These are phyloP conservation scores for Hippophae tibetana DNA, from an alignment of 306 rosid genomes.

Conservation along the genomic window DNA sequence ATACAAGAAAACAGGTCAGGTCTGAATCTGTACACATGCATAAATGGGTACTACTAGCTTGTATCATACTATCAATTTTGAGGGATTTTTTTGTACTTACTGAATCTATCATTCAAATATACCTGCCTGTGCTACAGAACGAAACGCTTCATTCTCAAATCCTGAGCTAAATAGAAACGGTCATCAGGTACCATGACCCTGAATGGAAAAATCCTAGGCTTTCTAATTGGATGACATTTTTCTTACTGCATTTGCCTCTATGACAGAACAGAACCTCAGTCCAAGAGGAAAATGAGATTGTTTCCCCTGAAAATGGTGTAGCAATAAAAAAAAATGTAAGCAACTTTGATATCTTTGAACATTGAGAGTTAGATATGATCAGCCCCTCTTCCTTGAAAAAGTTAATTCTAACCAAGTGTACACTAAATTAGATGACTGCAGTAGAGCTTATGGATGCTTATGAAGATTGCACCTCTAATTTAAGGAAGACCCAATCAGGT, in stretches of 20 bases:
- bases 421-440: slow-evolving; percentile 64
- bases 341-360: slow-evolving; percentile 13
- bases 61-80: too few species aligned
- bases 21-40: too few species aligned
- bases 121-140: slow-evolving; percentile 42
- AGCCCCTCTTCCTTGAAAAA: slow-evolving; percentile 13
- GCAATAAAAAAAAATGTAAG: slow-evolving; percentile 49
- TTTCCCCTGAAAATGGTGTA: slow-evolving; percentile 42
- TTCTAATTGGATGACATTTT: slow-evolving; percentile 21
- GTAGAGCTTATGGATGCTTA: slow-evolving; percentile 64
- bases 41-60: too few species aligned
- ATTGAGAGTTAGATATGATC: slow-evolving; percentile 12
- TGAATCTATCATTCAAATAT: slow-evolving; percentile 14
- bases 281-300: slow-evolving; percentile 27
- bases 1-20: slow-evolving; percentile 47
- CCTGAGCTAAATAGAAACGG: slow-evolving; percentile 41
- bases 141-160: slow-evolving; percentile 33
- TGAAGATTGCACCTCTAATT: slow-evolving; percentile 65
- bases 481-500: slow-evolving; percentile 50
- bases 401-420: slow-evolving; percentile 18
- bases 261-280: slow-evolving; percentile 53
- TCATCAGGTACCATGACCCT: slow-evolving; percentile 46
- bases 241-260: slow-evolving; percentile 26
- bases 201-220: neutral
- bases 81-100: too few species aligned